Percentiles rank a stretch among this genome's conserved stretches.
phyloP scores from a whole-genome alignment of 2,329 filamentous ascomycete species.

The Fusarium secorum region DNA sequence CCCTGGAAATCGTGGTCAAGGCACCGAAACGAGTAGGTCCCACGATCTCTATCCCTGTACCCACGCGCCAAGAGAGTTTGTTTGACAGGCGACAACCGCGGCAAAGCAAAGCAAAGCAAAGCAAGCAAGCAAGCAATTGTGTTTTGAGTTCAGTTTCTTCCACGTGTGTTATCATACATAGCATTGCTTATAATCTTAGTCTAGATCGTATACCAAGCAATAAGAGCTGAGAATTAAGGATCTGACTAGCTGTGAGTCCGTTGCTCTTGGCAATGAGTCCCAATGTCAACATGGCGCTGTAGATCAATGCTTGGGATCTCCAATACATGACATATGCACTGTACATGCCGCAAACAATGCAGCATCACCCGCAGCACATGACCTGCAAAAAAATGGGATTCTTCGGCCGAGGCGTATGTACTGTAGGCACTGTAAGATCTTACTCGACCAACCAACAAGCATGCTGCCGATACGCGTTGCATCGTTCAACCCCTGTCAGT shows the following conservation, averaged over 20 bases:
- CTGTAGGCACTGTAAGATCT: not conserved
- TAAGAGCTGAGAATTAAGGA: not conserved
- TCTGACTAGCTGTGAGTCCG: not conserved
- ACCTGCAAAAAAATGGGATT: constrained; percentile 1
- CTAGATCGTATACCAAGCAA: not conserved
- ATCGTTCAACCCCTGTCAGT: not conserved
- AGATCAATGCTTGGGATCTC: constrained; percentile 24
- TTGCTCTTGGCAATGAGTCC: constrained; percentile 22
- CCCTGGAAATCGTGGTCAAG: constrained; percentile 28
- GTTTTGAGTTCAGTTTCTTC: not conserved
- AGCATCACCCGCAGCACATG: constrained; percentile 22
- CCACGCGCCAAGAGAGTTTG: constrained; percentile 19
- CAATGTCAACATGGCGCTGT: constrained; percentile 9
- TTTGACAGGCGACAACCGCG: constrained; percentile 19
- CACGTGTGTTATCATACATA: not conserved
- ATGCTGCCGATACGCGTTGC: not conserved
- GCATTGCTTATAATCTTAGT: not conserved
- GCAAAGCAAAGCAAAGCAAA: not conserved
- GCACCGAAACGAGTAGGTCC: constrained; percentile 22
- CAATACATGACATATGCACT: constrained; percentile 11
- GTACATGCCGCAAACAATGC: not conserved
- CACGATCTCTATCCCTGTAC: constrained; percentile 33
- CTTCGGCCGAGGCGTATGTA: not conserved
- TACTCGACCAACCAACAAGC: constrained; percentile 2
- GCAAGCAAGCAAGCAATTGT: not conserved